Evolutionary conservation across 169 alveolate genomes (phyloP).

Genomic region (Theileria equi): DNA sequence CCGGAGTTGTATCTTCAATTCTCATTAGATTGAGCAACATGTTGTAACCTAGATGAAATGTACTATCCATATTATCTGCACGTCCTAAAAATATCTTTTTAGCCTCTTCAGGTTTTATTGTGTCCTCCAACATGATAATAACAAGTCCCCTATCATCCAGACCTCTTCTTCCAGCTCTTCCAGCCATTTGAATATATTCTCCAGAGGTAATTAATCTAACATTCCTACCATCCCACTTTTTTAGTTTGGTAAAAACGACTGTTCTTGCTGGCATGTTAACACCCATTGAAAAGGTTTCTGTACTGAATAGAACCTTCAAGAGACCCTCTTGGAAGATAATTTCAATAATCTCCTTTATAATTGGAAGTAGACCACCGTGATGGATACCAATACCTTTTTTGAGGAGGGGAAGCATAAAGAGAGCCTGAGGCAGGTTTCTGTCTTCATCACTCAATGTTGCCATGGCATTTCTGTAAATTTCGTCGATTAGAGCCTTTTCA

Average conservation of each 20-base stretch:
- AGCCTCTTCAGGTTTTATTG: constrained; percentile 91
- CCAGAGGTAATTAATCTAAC: constrained; percentile 92
- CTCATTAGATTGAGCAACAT: constrained; percentile 96
- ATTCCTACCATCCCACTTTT: constrained; percentile 92
- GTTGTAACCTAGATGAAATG: constrained; percentile 93
- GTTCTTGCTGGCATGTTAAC: constrained; percentile 98
- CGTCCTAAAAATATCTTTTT: constrained; percentile 88
- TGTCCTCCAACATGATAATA: constrained; percentile 91
- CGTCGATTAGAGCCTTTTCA: constrained; percentile 88
- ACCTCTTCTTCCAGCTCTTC: constrained; percentile 98
- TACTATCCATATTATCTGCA: constrained; percentile 89
- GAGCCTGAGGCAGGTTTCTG: constrained; percentile 88
- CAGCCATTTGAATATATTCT: constrained; percentile 94
- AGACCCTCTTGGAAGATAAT: constrained; percentile 94
- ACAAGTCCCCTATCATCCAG: constrained; percentile 95
- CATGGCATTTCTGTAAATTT: constrained; percentile 93
- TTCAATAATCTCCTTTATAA: constrained; percentile 95
- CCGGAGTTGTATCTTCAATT: constrained; percentile 93
- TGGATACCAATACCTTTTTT: constrained; percentile 96
- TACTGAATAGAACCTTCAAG: constrained; percentile 92
- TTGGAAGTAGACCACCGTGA: constrained; percentile 97
- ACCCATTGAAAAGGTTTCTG: constrained; percentile 98
- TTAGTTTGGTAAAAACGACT: constrained; percentile 93
- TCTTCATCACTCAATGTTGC: constrained; percentile 96
- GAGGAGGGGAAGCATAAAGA: constrained; percentile 87